These are phyloP conservation scores for Phialemonium atrogriseum DNA, from an alignment of 2,329 filamentous ascomycete genomes.

Conservation along the genomic window DNA sequence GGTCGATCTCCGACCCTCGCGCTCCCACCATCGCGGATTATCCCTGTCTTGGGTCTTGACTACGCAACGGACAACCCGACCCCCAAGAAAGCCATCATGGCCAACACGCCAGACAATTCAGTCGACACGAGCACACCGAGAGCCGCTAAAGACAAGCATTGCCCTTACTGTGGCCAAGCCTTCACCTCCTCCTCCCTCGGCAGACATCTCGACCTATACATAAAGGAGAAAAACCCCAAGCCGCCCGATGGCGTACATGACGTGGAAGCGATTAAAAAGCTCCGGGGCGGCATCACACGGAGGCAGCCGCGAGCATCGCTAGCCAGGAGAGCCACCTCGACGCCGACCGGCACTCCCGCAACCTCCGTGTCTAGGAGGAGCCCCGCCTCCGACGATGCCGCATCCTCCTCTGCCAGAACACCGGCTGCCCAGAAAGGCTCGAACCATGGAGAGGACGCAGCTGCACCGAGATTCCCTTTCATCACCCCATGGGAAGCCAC, in stretches of 20 bases:
- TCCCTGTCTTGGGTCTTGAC: too few species aligned
- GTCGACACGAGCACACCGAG: constrained; percentile 32
- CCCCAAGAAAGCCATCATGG: constrained; percentile 16
- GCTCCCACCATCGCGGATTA: too few species aligned
- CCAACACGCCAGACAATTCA: constrained; percentile 19
- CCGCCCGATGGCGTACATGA: constrained; percentile 79
- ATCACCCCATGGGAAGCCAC: constrained; percentile 67
- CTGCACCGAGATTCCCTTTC: constrained; percentile 36
- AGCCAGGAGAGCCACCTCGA: constrained; percentile 53
- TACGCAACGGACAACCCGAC: too few species aligned
- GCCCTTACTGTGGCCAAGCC: constrained; percentile 78
- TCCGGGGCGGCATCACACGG: constrained; percentile 79
- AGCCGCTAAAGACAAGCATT: constrained; percentile 75
- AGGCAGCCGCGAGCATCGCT: constrained; percentile 66
- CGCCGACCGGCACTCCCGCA: constrained; percentile 43
- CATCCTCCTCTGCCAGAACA: constrained; percentile 21
- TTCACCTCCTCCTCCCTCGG: constrained; percentile 94
- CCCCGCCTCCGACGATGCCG: constrained; percentile 28
- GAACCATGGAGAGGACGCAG: too few species aligned
- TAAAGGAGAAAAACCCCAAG: constrained; percentile 88
- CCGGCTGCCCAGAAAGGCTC: constrained; percentile 32
- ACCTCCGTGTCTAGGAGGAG: constrained; percentile 28
- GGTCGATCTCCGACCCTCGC: too few species aligned
- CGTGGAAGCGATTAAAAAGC: constrained; percentile 77
- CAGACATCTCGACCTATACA: constrained; percentile 87